phyloP scores from a whole-genome alignment of 305 asterid genomes.

The Fraxinus latifolia region DNA sequence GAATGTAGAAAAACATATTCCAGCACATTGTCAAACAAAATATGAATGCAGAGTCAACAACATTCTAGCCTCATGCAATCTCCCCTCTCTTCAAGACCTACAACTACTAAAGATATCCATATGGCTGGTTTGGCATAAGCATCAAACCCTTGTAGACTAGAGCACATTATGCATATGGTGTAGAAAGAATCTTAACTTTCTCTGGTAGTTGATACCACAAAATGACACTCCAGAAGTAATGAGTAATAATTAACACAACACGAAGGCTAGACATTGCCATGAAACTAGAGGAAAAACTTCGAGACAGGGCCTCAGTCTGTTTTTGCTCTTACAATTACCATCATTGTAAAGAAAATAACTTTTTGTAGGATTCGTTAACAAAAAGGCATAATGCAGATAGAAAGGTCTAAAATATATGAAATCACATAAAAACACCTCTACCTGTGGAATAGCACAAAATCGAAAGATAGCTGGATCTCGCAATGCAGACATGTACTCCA shows the following conservation, averaged over 20 bases:
- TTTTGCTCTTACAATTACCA: constrained; percentile 3
- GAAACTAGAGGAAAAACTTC: background rate
- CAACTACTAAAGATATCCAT: background rate
- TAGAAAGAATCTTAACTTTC: background rate
- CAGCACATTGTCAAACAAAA: background rate
- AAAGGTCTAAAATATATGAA: background rate
- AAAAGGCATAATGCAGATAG: background rate
- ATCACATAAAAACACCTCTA: background rate
- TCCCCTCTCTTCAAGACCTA: background rate
- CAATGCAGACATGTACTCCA: constrained; percentile 67
- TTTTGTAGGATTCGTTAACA: background rate
- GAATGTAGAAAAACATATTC: background rate
- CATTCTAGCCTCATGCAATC: background rate
- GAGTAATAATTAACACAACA: background rate
- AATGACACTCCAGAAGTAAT: background rate
- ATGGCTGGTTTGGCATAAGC: background rate
- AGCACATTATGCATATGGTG: background rate
- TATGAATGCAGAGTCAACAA: background rate
- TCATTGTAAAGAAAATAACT: background rate
- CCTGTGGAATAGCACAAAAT: constrained; percentile 61
- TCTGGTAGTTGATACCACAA: background rate
- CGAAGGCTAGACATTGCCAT: background rate
- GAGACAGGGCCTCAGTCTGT: background rate
- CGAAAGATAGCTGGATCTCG: constrained; percentile 79
- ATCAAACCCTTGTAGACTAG: background rate